A percentile compares a stretch with the other conserved stretches of the same genome.
Evolutionary conservation across 495 filamentous ascomycete species (phyloP).

Genomic region (Hamigera avellanea): DNA sequence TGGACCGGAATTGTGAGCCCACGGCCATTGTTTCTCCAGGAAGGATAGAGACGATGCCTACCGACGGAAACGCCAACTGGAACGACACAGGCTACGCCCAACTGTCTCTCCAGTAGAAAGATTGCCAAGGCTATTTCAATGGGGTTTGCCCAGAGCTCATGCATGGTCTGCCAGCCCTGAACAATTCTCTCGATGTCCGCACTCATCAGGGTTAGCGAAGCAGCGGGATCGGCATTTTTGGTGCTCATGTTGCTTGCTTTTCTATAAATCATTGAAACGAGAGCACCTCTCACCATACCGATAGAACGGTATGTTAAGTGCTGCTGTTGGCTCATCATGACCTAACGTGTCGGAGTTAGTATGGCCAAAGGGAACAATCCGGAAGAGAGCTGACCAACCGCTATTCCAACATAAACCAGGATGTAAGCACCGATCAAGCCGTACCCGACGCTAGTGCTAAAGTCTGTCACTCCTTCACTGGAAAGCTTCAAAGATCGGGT

Average conservation of each 20-base stretch:
- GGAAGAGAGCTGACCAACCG: slow-evolving; percentile 20
- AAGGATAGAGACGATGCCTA: slow-evolving; percentile 15
- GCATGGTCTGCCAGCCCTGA: slow-evolving; percentile 33
- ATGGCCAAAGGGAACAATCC: not conserved
- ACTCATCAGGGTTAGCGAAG: slow-evolving; percentile 51
- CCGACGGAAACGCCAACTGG: slow-evolving; percentile 43
- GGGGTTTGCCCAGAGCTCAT: slow-evolving; percentile 48
- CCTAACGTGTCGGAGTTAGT: slow-evolving; percentile 1
- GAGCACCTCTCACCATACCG: slow-evolving; percentile 46
- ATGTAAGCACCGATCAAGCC: slow-evolving; percentile 55
- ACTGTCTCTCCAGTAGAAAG: slow-evolving; percentile 42
- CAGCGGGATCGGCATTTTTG: slow-evolving; percentile 22
- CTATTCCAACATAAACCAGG: slow-evolving; percentile 50
- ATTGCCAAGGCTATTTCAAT: slow-evolving; percentile 50
- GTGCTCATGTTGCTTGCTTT: slow-evolving; percentile 28
- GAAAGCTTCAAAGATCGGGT: slow-evolving; percentile 13
- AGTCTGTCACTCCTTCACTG: not conserved
- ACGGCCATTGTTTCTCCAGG: not conserved
- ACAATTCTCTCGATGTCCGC: slow-evolving; percentile 47
- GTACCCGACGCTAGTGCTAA: slow-evolving; percentile 29
- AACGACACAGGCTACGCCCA: slow-evolving; percentile 39
- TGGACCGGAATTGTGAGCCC: too few species aligned
- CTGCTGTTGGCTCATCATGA: slow-evolving; percentile 33
- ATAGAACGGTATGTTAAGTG: slow-evolving; percentile 46
- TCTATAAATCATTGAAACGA: slow-evolving; percentile 46